A percentile compares a stretch with the other conserved stretches of the same genome.
Conservation (phyloP, 306 rosid species). For the Lablab purpureus region DNA sequence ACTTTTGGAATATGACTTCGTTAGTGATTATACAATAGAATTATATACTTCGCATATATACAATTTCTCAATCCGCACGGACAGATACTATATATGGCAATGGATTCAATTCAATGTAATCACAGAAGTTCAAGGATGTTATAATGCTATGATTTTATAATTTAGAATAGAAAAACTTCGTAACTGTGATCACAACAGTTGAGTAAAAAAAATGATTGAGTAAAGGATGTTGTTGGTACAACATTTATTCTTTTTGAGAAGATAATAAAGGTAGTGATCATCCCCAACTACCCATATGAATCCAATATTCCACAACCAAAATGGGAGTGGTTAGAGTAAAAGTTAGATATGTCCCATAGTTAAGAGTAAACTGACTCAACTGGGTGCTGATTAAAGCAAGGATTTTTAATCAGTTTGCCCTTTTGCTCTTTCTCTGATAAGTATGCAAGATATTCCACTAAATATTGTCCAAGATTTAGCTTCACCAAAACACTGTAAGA, state of each 20-base stretch:
- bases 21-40: neutral
- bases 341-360: neutral
- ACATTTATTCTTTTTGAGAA: too few relatives aligned
- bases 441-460: slow-evolving; percentile 50
- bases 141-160: too few relatives aligned
- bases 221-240: too few relatives aligned
- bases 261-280: neutral
- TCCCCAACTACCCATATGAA: slow-evolving; percentile 6
- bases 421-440: slow-evolving; percentile 30
- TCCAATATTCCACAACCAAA: neutral
- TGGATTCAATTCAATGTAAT: neutral
- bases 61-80: too few relatives aligned
- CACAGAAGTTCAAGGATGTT: too few relatives aligned
- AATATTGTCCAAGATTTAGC: slow-evolving; percentile 26
- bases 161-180: too few relatives aligned
- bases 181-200: too few relatives aligned
- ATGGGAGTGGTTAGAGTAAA: neutral
- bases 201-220: too few relatives aligned
- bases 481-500: slow-evolving; percentile 19
- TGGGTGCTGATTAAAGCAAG: slow-evolving; percentile 31
- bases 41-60: neutral
- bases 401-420: slow-evolving; percentile 24
- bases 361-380: neutral
- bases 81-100: neutral
- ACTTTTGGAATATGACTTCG: slow-evolving; percentile 5